Conservation (phyloP, 805 yeast genomes). For the Starmerella cellae region DNA sequence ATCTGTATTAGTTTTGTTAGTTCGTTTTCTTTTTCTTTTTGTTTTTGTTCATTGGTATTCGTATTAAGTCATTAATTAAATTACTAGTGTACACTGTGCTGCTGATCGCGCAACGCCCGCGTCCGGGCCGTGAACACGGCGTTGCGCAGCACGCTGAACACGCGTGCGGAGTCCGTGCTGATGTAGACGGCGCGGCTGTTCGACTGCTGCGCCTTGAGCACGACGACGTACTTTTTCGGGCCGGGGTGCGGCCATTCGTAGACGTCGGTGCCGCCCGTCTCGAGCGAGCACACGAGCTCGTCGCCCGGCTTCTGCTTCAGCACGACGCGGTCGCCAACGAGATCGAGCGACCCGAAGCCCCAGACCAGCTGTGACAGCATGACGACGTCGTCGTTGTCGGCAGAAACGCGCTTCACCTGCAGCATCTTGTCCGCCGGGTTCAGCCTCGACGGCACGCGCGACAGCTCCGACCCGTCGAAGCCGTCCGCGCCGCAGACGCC, state of each 20-base stretch:
- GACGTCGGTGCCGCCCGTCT: constrained; percentile 13
- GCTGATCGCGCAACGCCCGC: constrained; percentile 2
- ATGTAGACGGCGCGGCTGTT: constrained; percentile 19
- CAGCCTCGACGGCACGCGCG: constrained; percentile 12
- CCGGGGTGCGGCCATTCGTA: constrained; percentile 18
- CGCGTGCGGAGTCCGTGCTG: constrained; percentile 20
- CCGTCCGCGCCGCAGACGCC: too few species aligned
- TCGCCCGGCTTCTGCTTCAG: constrained; percentile 18
- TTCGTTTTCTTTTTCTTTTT: too few species aligned
- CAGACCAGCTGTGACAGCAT: constrained; percentile 16
- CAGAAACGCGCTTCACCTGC: constrained; percentile 4
- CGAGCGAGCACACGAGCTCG: constrained; percentile 13
- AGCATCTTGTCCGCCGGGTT: constrained; percentile 10
- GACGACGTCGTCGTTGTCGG: constrained; percentile 11
- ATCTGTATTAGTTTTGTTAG: too few species aligned
- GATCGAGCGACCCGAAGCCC: constrained; percentile 15
- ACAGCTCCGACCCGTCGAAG: not conserved
- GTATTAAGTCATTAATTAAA: too few species aligned
- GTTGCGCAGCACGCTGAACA: constrained; percentile 23
- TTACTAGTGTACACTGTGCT: too few species aligned
- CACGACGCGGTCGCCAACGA: constrained; percentile 8
- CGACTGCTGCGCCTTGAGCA: constrained; percentile 20
- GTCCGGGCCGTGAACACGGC: constrained; percentile 24
- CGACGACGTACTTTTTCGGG: constrained; percentile 19
- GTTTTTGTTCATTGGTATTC: too few species aligned